Percentiles rank a stretch among this genome's conserved stretches.
Evolutionary conservation across 768 basidiomycete species (phyloP).

Genomic region (Russula emetica): DNA sequence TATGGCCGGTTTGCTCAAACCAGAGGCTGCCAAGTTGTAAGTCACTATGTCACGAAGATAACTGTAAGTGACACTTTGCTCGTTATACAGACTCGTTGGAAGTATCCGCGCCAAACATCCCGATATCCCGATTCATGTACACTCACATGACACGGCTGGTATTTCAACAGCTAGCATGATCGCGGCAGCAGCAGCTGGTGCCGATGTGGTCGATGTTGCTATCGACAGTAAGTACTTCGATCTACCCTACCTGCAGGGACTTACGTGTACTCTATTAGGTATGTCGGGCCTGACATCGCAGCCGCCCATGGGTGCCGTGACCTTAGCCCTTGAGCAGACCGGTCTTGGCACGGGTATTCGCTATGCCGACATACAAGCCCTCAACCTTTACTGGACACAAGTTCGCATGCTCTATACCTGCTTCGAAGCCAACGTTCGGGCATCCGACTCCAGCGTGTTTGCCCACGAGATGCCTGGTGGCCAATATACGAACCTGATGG

Average conservation of each 20-base stretch:
- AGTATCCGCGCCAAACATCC: constrained; percentile 95
- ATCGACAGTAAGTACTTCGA: constrained; percentile 76
- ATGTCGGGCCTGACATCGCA: constrained; percentile 99
- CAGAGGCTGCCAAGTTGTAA: constrained; percentile 85
- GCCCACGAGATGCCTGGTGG: constrained; percentile 99
- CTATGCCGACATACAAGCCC: constrained; percentile 93
- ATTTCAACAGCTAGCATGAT: constrained; percentile 98
- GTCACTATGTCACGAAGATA: constrained; percentile 32
- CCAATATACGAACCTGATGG: constrained; percentile 92
- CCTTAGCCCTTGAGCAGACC: constrained; percentile 93
- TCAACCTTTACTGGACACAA: constrained; percentile 98
- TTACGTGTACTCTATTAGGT: constrained; percentile 45
- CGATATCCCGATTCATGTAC: constrained; percentile 97
- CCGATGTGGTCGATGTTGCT: constrained; percentile 96
- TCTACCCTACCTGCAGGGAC: neutral
- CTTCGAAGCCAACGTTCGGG: constrained; percentile 97
- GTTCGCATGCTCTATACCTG: constrained; percentile 91
- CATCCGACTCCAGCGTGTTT: constrained; percentile 96
- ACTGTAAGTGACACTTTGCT: constrained; percentile 8
- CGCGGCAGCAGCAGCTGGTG: constrained; percentile 93
- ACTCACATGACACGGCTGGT: constrained; percentile 99
- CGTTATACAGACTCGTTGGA: constrained; percentile 66
- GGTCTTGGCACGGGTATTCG: constrained; percentile 91
- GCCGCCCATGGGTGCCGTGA: constrained; percentile 97
- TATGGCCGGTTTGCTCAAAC: constrained; percentile 97